Base-by-base conservation (phyloP, 169 alveolate species). In the Pseudocohnilembus persalinus region DNA sequence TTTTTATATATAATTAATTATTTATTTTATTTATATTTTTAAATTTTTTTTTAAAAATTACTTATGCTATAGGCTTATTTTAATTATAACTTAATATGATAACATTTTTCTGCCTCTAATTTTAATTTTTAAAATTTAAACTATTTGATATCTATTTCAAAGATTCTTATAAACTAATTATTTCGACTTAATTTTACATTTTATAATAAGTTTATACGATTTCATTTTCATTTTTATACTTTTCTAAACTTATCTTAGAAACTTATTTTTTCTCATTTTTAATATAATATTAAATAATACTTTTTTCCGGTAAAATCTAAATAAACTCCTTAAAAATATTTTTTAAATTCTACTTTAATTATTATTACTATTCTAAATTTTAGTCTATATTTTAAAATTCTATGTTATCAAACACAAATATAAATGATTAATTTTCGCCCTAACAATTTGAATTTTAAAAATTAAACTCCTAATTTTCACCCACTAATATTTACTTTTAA, bases 291-390 rank as follows among this genome's bases (percentile, higher is more conserved):
- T 81, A 30, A 30, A 82, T 74, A 34, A 33, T 16, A 89, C 80
- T 29, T 68, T 34, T 29, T 79, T 16, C 77, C 82, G 33, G 31
- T 79, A 84, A 29, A 76, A 73, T 75, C 20, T 73, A 74, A 32
- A 78, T 64, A 11, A 68, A 6, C 83, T 73, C 1, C 96, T 94
- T 76, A 92, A 92, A 63, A 91, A 76, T 0, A 85, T 76, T 35
- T 90, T 77, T 30, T 89, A 86, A 73, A 92, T 90, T n/a, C 74
- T 30, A 31, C 91, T 79, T 28, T 87, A 87, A 0, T 68, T 28
- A 25, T 94, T 94, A 15, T 90, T 34, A 79, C 91, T 85, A 33
- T 85, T 82, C 1, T 90, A 30, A 65, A 92, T 90, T 20, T 88
- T 73, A 15, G 31, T 34, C 20, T 88, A 85, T 34, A 94, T 92